phyloP scores from a whole-genome alignment of 2,329 filamentous ascomycete genomes.

The Colletotrichum somersetense region DNA sequence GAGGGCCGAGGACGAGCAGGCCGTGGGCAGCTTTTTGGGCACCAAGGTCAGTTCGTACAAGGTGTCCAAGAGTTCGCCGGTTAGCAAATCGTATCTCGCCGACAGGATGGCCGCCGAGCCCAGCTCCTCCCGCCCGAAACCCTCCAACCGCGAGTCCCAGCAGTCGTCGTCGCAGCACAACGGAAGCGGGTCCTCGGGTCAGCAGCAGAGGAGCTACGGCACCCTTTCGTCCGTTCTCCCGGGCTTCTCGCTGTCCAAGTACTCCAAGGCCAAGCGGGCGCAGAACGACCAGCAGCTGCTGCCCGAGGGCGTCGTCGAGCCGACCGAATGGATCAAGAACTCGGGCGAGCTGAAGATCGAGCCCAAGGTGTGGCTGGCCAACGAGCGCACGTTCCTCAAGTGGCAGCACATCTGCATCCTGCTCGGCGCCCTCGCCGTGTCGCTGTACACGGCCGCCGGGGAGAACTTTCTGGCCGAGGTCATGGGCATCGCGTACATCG shows the following conservation, averaged over 20 bases:
- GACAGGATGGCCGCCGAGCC: constrained; percentile 66
- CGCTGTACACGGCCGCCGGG: constrained; percentile 89
- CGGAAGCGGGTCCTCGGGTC: constrained; percentile 46
- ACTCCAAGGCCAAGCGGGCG: constrained; percentile 70
- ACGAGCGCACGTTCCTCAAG: constrained; percentile 97
- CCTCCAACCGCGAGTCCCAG: constrained; percentile 46
- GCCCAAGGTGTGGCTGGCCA: constrained; percentile 98
- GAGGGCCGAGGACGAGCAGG: constrained; percentile 86
- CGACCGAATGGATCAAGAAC: constrained; percentile 93
- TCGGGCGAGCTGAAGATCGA: constrained; percentile 91
- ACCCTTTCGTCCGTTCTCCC: constrained; percentile 81
- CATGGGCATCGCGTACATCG: constrained; percentile 86
- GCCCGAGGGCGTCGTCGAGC: constrained; percentile 89
- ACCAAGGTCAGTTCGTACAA: constrained; percentile 67
- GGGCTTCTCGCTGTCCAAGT: constrained; percentile 84
- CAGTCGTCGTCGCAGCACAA: constrained; percentile 51
- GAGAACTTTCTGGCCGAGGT: constrained; percentile 80
- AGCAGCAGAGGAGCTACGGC: constrained; percentile 57
- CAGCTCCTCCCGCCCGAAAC: constrained; percentile 49
- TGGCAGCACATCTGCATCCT: constrained; percentile 97
- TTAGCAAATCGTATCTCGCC: constrained; percentile 74
- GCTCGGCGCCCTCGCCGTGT: constrained; percentile 85
- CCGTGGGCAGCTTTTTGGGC: constrained; percentile 88
- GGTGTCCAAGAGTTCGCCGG: constrained; percentile 73
- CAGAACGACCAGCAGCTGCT: constrained; percentile 66